Evolutionary conservation across 169 alveolate genomes (phyloP).

Genomic region (Amoebophrya sp.): DNA sequence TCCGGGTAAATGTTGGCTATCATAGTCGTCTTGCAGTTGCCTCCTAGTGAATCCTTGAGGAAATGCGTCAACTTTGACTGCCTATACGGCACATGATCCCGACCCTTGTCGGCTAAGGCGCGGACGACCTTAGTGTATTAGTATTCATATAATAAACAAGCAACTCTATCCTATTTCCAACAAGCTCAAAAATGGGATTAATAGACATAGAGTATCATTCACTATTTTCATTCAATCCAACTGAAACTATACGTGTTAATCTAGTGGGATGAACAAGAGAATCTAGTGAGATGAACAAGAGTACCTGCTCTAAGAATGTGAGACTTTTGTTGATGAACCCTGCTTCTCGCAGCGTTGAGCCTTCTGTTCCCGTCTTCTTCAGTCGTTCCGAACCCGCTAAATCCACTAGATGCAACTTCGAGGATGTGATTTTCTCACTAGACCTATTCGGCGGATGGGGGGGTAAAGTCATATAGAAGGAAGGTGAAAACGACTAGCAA

Average conservation of each 20-base stretch:
- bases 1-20: constrained; percentile 84
- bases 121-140: constrained; percentile 68
- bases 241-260: neutral
- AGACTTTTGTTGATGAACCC: constrained; percentile 80
- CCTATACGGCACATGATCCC: constrained; percentile 77
- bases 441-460: neutral
- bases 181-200: too few relatives aligned
- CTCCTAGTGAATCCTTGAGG: constrained; percentile 73
- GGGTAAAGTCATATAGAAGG: neutral
- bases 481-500: neutral
- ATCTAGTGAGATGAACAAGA: too few relatives aligned
- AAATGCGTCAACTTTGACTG: constrained; percentile 74
- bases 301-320: constrained; percentile 82
- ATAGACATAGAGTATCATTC: too few relatives aligned
- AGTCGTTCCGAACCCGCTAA: constrained; percentile 90
- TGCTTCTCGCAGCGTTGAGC: constrained; percentile 79
- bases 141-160: too few relatives aligned
- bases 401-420: constrained; percentile 82
- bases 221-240: neutral
- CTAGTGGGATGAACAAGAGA: too few relatives aligned
- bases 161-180: too few relatives aligned
- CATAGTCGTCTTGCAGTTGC: constrained; percentile 79
- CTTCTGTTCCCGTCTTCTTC: constrained; percentile 82
- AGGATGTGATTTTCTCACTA: constrained; percentile 63
- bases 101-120: constrained; percentile 74